Base-by-base conservation (phyloP, 192 early-diverging fungal genomes). In the Backusella tarrabulga region DNA sequence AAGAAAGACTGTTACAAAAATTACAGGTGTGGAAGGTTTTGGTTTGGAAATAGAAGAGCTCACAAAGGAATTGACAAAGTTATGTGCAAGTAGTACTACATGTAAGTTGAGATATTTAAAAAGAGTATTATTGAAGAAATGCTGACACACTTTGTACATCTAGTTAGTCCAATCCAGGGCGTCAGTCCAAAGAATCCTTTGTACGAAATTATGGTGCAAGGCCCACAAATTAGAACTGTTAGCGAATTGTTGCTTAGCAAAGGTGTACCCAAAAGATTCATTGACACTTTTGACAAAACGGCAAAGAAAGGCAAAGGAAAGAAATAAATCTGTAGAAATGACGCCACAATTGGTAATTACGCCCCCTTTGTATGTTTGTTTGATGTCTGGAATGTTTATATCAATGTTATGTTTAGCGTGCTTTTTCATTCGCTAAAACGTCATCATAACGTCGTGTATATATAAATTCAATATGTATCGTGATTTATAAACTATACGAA, bases 191-290 rank as follows among this genome's bases (percentile, higher is more conserved):
- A 88, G 67, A 68, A 83, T 42, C 84, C 88, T 17, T 41, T 88
- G 36, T 80, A 84, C 23, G 93, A 95, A 73, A 84, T 95, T 6
- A 87, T 94, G 88, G 90, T 92, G 0, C 93, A 95, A 80, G 93
- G 93, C n/a, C 86, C 86, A 42, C 93, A 95, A 73, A 80, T 87
- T 38, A 92, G 89, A 76, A 87, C 86, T 67, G 82, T 92, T 4
- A 87, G 84, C n/a, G 79, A 76, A 14, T 68, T 86, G 2, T 73
- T 94, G 35, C 66, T 85, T 3, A 78, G 80, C 36, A 85, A 81
- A 72, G 87, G 88, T 38, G 83, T 88, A 15, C 88, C 88, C 14
- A 88, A 88, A 67, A 85, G 85, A 38, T 86, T 77, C 67, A 80
- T 89, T 34, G 80, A 83, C 46, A 69, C 76, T 3, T 78, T 74